These are phyloP conservation scores for Cystobasidium ongulense DNA, from an alignment of 768 basidiomycete species.

Conservation along the genomic window DNA sequence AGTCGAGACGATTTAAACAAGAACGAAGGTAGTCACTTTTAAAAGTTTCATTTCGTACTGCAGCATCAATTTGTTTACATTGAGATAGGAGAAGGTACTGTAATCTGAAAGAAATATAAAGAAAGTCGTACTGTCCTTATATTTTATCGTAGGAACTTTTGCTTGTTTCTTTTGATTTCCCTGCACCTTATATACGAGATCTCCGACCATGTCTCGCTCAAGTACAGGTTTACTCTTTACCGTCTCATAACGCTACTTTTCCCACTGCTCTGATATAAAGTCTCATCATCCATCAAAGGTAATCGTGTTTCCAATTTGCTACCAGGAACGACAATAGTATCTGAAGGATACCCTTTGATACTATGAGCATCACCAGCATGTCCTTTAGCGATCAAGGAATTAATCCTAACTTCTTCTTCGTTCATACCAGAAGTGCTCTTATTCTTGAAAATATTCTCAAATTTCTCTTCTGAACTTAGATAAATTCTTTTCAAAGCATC, in stretches of 20 bases:
- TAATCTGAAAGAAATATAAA: too few species aligned
- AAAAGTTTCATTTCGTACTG: too few species aligned
- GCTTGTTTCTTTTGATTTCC: too few species aligned
- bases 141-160: too few species aligned
- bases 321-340: slow-evolving; percentile 24
- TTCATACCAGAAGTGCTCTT: background rate
- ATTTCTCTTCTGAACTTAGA: slow-evolving; percentile 53
- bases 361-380: background rate
- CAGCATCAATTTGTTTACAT: too few species aligned
- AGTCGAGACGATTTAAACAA: too few species aligned
- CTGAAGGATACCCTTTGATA: background rate
- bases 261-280: slow-evolving; percentile 13
- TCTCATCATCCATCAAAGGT: slow-evolving; percentile 17
- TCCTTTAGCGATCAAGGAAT: background rate
- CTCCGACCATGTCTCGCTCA: background rate
- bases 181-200: background rate
- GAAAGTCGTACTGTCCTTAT: too few species aligned
- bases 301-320: background rate
- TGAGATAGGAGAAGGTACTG: too few species aligned
- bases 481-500: slow-evolving; percentile 75
- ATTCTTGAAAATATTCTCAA: background rate
- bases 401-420: background rate
- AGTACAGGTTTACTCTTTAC: background rate
- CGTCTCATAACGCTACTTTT: background rate
- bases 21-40: too few species aligned